A percentile compares a stretch with the other conserved stretches of the same genome.
These are phyloP conservation scores for Dysphania ambrosioides DNA, from an alignment of 148 eudicot species.

Conservation along the genomic window DNA sequence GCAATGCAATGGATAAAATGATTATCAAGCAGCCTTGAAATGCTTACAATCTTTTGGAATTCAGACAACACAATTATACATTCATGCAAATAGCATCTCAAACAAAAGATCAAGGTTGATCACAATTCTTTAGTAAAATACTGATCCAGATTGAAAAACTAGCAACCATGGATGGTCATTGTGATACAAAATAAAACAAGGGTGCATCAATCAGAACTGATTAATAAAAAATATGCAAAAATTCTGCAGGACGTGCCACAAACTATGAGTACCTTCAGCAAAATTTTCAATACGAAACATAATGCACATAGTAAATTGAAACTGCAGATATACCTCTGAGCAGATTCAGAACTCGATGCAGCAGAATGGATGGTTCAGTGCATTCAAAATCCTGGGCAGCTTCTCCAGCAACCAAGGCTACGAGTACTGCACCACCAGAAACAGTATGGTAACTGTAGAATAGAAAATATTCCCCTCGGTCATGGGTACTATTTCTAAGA, in stretches of 20 bases:
- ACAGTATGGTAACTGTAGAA: conserved; percentile 92
- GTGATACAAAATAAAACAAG: background rate
- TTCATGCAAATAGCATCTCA: too few relatives aligned
- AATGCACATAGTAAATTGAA: background rate
- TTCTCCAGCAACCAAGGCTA: conserved; percentile 84
- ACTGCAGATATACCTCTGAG: conserved; percentile 61
- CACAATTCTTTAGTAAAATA: background rate
- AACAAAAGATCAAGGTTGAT: background rate
- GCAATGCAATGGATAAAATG: background rate
- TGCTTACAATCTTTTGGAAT: background rate
- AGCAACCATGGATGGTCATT: background rate
- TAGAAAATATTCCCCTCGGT: conserved; percentile 77
- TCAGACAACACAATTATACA: background rate
- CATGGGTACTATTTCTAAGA: conserved; percentile 51
- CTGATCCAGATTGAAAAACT: background rate
- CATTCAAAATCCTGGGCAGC: conserved; percentile 72
- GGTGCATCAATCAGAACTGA: background rate
- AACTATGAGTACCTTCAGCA: background rate
- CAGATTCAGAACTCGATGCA: conserved; percentile 65
- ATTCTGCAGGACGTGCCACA: background rate
- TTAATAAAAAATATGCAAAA: background rate
- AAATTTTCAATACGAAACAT: background rate
- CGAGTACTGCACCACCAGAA: conserved; percentile 80
- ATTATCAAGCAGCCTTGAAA: background rate
- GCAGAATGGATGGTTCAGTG: conserved; percentile 52